phyloP scores from a whole-genome alignment of 2,329 filamentous ascomycete species.

The Cryphonectria naterciae region DNA sequence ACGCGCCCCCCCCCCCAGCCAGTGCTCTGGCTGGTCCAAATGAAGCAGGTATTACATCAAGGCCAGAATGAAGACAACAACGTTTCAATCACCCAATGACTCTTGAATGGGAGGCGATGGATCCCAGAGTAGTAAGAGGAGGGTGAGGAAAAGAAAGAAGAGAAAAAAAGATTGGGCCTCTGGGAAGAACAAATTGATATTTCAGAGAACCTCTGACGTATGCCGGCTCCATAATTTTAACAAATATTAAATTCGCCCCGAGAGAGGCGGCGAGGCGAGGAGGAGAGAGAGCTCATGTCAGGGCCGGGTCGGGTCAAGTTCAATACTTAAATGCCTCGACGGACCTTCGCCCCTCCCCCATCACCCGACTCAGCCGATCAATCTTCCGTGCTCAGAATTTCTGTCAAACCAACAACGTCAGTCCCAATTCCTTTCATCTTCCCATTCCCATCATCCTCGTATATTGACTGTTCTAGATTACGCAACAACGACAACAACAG shows the following conservation, averaged over 20 bases:
- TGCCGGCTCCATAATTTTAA: constrained; percentile 4
- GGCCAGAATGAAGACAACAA: not conserved
- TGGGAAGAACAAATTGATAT: not conserved
- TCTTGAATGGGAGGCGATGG: not conserved
- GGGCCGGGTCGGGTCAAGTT: constrained; percentile 4
- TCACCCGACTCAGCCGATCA: constrained; percentile 10
- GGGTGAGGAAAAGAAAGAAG: not conserved
- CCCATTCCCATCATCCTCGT: not conserved
- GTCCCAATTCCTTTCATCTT: not conserved
- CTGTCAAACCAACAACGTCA: not conserved
- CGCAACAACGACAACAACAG: not conserved
- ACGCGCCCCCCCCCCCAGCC: not conserved
- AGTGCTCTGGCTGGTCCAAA: not conserved
- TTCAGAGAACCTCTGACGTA: constrained; percentile 2
- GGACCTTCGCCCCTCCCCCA: not conserved
- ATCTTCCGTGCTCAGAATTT: not conserved
- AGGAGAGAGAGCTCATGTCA: not conserved
- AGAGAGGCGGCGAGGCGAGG: not conserved
- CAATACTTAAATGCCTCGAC: constrained; percentile 12
- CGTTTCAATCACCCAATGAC: not conserved
- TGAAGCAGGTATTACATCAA: not conserved
- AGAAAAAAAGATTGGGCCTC: not conserved
- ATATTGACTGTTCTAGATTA: not conserved
- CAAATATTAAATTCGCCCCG: constrained; percentile 1
- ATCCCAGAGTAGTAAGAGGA: not conserved